phyloP scores from a whole-genome alignment of 2,329 filamentous ascomycete species.

The Fusarium sp. region DNA sequence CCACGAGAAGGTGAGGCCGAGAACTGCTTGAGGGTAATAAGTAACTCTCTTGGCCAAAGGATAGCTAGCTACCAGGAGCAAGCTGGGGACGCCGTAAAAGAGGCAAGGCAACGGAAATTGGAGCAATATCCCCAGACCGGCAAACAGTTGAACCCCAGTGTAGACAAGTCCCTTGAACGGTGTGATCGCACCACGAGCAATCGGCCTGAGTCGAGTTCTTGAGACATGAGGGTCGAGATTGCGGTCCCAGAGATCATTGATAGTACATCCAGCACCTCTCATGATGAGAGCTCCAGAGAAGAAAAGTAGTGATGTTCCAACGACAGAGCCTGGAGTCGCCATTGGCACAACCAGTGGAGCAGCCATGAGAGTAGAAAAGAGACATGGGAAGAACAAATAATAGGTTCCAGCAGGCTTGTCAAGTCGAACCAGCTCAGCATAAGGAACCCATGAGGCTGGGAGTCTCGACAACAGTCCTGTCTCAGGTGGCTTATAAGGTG shows the following conservation, averaged over 20 bases:
- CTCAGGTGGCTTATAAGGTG: conserved; percentile 72
- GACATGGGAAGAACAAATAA: conserved; percentile 86
- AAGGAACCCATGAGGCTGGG: conserved; percentile 77
- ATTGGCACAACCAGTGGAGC: conserved; percentile 73
- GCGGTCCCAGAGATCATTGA: conserved; percentile 92
- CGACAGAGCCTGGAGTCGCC: conserved; percentile 66
- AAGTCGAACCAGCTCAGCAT: conserved; percentile 82
- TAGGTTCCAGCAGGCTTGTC: conserved; percentile 85
- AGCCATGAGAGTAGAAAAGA: conserved; percentile 85
- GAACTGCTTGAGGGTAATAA: conserved; percentile 85
- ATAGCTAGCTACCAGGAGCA: conserved; percentile 78
- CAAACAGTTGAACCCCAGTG: conserved; percentile 77
- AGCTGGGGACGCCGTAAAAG: conserved; percentile 79
- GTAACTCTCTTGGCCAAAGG: conserved; percentile 87
- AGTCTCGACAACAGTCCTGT: conserved; percentile 76
- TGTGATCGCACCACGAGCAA: conserved; percentile 80
- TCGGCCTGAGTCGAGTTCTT: conserved; percentile 79
- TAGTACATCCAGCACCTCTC: conserved; percentile 87
- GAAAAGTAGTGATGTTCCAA: conserved; percentile 75
- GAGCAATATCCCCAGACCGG: conserved; percentile 77
- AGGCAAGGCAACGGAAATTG: conserved; percentile 80
- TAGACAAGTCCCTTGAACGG: conserved; percentile 77
- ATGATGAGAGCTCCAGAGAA: conserved; percentile 81
- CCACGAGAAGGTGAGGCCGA: conserved; percentile 89
- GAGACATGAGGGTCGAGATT: conserved; percentile 84